Base-by-base conservation (phyloP, 768 basidiomycete genomes). In the Suillus ampliporus region DNA sequence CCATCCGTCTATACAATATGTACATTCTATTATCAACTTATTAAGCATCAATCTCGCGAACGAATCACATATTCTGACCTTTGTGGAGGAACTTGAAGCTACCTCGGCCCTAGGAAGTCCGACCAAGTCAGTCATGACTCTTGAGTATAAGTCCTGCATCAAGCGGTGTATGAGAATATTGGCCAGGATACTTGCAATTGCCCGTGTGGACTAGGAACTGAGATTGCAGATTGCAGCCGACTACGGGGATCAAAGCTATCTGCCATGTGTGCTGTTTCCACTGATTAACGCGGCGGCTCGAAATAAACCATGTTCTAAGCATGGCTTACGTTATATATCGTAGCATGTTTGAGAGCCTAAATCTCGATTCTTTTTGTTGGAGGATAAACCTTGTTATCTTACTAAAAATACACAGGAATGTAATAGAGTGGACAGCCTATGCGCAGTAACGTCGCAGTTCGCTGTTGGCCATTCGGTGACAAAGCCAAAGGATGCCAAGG, bases 11-110 rank as follows among this genome's bases (percentile, higher is more conserved):
- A 26, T 28, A 34, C 5, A n/a, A 28, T 5, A 31, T 19, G 31
- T 13, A 53, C n/a, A 53, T 35, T 35, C 34, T 53, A 34, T 53
- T 37, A 35, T 53, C 34, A 53, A 21, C 52, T 21, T 53, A 37
- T 34, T 15, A 53, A 35, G 52, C 34, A 21, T 4, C 5, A 35
- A 34, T 21, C 51, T 52, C 51, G 8, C 31, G 6, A 50, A 52
- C 19, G 14, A 14, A 19, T 31, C 5, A 23, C 13, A 23, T n/a
- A 35, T 21, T 7, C 31, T 34, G 31, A 52, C 19, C 31, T 52
- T 31, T 21, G 34, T 51, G 19, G 17, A 19, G 47, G 13, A 26
- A 28, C 15, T 48, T 48, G 47, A 51, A 19, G 19, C 11, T 9
- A 19, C 31, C 13, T 51, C 50, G 50, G 50, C 31, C 0, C 48